phyloP scores from a whole-genome alignment of 2,329 filamentous ascomycete genomes.

The Aspergillus sp. region DNA sequence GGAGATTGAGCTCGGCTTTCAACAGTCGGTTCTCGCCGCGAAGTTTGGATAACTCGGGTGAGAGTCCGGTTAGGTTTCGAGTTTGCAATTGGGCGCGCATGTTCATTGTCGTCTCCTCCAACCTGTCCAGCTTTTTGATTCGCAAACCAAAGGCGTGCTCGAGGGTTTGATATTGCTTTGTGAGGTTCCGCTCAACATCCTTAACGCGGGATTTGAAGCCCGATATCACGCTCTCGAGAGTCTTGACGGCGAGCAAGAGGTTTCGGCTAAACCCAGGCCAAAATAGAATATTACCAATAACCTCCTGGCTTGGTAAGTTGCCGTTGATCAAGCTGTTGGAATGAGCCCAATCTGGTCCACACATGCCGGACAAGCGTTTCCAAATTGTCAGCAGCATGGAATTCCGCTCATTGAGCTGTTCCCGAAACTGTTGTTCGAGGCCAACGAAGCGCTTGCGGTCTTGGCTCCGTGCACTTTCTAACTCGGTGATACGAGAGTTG shows the following conservation, averaged over 20 bases:
- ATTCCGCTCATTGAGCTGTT: constrained; percentile 87
- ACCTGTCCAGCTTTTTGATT: constrained; percentile 79
- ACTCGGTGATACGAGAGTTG: constrained; percentile 78
- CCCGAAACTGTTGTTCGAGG: constrained; percentile 77
- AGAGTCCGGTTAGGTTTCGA: constrained; percentile 31
- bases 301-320: constrained; percentile 79
- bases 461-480: constrained; percentile 75
- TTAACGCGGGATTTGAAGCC: constrained; percentile 79
- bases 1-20: constrained; percentile 64
- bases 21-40: constrained; percentile 61
- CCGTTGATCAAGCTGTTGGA: constrained; percentile 86
- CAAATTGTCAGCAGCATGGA: constrained; percentile 83
- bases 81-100: constrained; percentile 41
- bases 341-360: constrained; percentile 89
- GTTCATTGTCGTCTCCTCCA: constrained; percentile 77
- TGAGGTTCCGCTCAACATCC: constrained; percentile 82
- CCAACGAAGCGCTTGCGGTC: constrained; percentile 74
- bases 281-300: constrained; percentile 76
- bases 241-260: constrained; percentile 80
- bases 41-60: constrained; percentile 59
- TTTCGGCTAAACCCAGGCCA: constrained; percentile 85
- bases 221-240: constrained; percentile 75
- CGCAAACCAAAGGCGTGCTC: constrained; percentile 78
- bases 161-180: constrained; percentile 83
- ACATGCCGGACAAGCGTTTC: constrained; percentile 82